Conservation (phyloP, 768 basidiomycete species). For the Xerocomellus amylosporus region DNA sequence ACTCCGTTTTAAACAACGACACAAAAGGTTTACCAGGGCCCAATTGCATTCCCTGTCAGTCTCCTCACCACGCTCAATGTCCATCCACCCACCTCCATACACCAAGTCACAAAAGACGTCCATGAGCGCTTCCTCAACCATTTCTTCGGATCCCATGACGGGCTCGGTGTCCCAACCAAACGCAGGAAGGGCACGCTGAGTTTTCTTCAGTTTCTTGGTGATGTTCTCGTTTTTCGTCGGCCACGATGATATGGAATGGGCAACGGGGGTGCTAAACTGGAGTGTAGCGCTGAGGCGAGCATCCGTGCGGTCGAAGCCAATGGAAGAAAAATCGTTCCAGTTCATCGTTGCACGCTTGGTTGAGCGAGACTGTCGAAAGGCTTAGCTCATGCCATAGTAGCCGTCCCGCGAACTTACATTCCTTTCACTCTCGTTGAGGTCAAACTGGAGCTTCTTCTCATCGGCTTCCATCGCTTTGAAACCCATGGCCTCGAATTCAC, state of each 20-base stretch:
- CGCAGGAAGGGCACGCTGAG: slow-evolving; percentile 64
- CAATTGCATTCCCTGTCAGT: slow-evolving; percentile 85
- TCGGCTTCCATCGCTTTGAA: slow-evolving; percentile 55
- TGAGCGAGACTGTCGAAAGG: slow-evolving; percentile 47
- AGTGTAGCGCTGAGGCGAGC: slow-evolving; percentile 76
- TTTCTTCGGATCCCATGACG: slow-evolving; percentile 69
- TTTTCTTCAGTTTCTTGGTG: slow-evolving; percentile 77
- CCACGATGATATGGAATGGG: slow-evolving; percentile 65
- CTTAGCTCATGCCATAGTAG: slow-evolving; percentile 8
- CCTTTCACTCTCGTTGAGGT: slow-evolving; percentile 85
- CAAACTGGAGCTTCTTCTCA: slow-evolving; percentile 84
- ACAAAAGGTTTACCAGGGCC: slow-evolving; percentile 66
- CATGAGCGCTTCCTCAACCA: slow-evolving; percentile 88
- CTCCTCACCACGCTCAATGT: slow-evolving; percentile 67
- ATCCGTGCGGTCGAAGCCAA: slow-evolving; percentile 81
- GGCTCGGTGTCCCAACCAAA: slow-evolving; percentile 95
- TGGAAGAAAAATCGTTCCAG: slow-evolving; percentile 85
- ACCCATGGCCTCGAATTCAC: slow-evolving; percentile 83
- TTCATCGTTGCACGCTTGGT: slow-evolving; percentile 80
- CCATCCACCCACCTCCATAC: slow-evolving; percentile 85
- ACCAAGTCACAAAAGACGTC: slow-evolving; percentile 83
- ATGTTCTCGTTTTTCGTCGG: slow-evolving; percentile 72
- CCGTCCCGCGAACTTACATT: slow-evolving; percentile 38
- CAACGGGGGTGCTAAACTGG: slow-evolving; percentile 63
- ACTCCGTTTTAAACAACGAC: neutral